Evolutionary conservation across 169 alveolate species (phyloP).

Genomic region (Cryptosporidium sp.): DNA sequence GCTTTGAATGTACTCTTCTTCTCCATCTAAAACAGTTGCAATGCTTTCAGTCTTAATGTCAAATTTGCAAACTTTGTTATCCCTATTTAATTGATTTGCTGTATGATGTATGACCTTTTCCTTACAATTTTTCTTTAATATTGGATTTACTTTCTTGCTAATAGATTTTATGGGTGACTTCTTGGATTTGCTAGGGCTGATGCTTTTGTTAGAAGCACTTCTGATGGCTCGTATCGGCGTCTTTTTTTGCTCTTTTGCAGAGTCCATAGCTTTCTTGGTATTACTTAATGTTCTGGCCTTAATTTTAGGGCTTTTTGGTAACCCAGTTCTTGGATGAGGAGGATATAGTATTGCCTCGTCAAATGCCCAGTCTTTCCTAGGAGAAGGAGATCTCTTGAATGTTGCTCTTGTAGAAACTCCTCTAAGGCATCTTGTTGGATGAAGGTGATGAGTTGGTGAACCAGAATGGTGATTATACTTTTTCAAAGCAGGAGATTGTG

Average conservation of each 20-base stretch:
- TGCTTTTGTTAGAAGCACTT: background rate
- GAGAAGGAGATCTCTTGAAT: constrained; percentile 66
- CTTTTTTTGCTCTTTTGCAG: background rate
- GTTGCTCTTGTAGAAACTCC: constrained; percentile 73
- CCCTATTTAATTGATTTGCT: background rate
- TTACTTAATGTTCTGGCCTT: background rate
- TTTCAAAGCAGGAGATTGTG: background rate
- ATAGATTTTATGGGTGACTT: background rate
- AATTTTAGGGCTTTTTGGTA: constrained; percentile 9
- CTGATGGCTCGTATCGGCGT: background rate
- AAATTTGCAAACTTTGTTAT: background rate
- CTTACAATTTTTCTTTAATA: background rate
- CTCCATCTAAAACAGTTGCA: constrained; percentile 73
- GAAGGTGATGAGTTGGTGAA: constrained; percentile 27
- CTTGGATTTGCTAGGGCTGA: background rate
- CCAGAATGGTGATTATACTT: background rate
- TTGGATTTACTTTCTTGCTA: background rate
- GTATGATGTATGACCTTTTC: background rate
- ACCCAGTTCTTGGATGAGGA: constrained; percentile 32
- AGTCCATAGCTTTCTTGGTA: background rate
- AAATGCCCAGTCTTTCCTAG: constrained; percentile 70
- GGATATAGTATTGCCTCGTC: constrained; percentile 67
- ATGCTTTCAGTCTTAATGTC: constrained; percentile 40
- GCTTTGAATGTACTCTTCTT: constrained; percentile 43
- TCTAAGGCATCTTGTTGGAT: constrained; percentile 72